Percentiles rank a stretch among this genome's conserved stretches.
Evolutionary conservation across 1,284 basidiomycete genomes (phyloP).

Genomic region (Papiliotrema terrestris): DNA sequence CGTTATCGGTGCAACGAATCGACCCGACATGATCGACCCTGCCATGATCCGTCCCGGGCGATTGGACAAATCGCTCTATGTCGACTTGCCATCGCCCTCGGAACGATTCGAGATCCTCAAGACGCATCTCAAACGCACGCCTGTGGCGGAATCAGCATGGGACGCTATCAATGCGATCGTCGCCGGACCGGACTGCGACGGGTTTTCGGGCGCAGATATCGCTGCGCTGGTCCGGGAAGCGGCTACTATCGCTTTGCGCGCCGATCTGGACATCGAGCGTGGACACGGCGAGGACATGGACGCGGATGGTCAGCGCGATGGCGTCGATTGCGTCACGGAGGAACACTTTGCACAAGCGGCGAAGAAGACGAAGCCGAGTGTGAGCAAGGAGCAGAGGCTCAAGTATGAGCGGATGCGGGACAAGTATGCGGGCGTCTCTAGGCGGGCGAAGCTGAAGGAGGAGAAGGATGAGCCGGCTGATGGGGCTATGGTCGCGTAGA

Average conservation of each 20-base stretch:
- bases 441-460: conserved; percentile 34
- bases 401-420: conserved; percentile 75
- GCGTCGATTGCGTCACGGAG: conserved; percentile 39
- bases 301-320: conserved; percentile 14
- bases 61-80: conserved; percentile 93
- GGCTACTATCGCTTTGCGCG: conserved; percentile 74
- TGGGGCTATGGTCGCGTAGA: conserved; percentile 1
- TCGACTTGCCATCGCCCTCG: conserved; percentile 73
- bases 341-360: conserved; percentile 73
- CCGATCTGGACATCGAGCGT: conserved; percentile 64
- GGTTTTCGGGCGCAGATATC: conserved; percentile 86
- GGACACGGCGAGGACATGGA: conserved; percentile 46
- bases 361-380: conserved; percentile 82
- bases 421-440: conserved; percentile 69
- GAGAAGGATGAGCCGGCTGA: conserved; percentile 23
- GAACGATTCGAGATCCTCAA: conserved; percentile 84
- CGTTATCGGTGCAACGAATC: conserved; percentile 94
- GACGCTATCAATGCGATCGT: conserved; percentile 42
- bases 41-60: conserved; percentile 97
- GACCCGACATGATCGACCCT: conserved; percentile 99
- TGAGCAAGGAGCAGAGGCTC: conserved; percentile 71
- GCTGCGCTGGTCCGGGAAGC: conserved; percentile 85
- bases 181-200: conserved; percentile 61
- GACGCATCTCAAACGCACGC: conserved; percentile 68
- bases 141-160: conserved; percentile 55